Evolutionary conservation across 306 rosid genomes (phyloP), one percentile per base, ranked within the genome.

Genomic region (Lotus japonicus): DNA sequence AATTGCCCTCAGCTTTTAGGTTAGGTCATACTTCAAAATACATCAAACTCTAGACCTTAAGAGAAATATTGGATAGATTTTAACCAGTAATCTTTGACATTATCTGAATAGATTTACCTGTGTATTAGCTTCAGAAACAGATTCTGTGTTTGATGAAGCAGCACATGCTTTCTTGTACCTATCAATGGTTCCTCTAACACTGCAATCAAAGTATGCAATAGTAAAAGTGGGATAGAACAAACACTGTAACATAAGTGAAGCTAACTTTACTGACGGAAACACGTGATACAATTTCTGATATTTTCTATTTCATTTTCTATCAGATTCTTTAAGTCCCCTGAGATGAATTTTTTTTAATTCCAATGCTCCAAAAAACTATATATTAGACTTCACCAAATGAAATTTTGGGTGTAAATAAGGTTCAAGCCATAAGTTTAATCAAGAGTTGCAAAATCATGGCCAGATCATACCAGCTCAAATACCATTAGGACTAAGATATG

Each of bases 91-190:
- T 7, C 9, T 57, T 49, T 56, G 31, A 70, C 5, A 49, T 23
- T 3, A 16, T 65, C 39, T 18, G 46, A 64, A 23, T 10, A 38
- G 9, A 31, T 31, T 42, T 51, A 86, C 98, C 96, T 92, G 97
- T 13, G 84, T 79, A 58, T 86, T 92, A 54, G 88, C 84, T 83
- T 90, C 97, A 51, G 92, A 69, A n/a, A 88, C 84, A 42, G 96
- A 88, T 77, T 82, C 97, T 9, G 85, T 26, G 18, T 82, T 88
- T 41, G 94, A 46, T 58, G 97, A 69, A 64, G 86, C 89, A 66
- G 92, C 52, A 46, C 79, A 81, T 45, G 96, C 88, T 83, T 90
- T 92, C 80, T 90, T 92, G 82, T 90, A 92, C 97, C 91, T 90
- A 2, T 90, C 95, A 53, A 92, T 92, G 5, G 96, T 92, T 70